Percentiles rank a stretch among this genome's conserved stretches.
Conservation (phyloP, 108 stramenopile species). For the Asterionellopsis glacialis region DNA sequence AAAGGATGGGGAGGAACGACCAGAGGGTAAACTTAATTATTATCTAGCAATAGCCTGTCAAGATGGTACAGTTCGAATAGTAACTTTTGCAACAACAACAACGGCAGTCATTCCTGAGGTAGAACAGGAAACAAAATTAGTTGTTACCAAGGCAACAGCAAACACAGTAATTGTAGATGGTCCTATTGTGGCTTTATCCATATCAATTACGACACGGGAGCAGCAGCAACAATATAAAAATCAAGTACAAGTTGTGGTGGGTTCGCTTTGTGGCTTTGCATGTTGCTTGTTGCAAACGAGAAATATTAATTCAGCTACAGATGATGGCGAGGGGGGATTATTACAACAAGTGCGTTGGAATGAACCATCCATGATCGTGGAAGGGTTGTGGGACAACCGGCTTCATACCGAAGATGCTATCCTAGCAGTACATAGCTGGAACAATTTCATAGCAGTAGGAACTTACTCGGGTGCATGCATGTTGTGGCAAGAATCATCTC, state of each 20-base stretch:
- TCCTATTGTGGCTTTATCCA: conserved; percentile 24
- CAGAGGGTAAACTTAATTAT: not conserved
- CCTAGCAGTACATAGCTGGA: conserved; percentile 26
- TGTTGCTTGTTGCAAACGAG: conserved; percentile 13
- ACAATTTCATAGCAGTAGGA: conserved; percentile 26
- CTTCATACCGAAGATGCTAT: conserved; percentile 34
- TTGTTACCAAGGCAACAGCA: conserved; percentile 10
- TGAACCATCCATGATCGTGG: conserved; percentile 37
- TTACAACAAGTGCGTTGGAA: conserved; percentile 15
- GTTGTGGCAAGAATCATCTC: conserved; percentile 14
- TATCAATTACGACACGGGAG: conserved; percentile 12
- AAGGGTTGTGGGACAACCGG: conserved; percentile 24
- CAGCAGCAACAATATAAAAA: not conserved
- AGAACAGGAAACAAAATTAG: conserved; percentile 5
- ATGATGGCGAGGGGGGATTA: not conserved
- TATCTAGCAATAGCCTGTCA: conserved; percentile 32
- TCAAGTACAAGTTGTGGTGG: conserved; percentile 19
- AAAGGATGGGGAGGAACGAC: not conserved
- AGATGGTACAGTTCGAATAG: conserved; percentile 42
- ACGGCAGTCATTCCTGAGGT: not conserved
- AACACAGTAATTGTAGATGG: conserved; percentile 43
- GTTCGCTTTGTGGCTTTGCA: conserved; percentile 52
- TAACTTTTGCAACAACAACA: conserved; percentile 8
- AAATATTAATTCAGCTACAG: not conserved
- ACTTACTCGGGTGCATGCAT: conserved; percentile 27